phyloP scores from a whole-genome alignment of 2,329 filamentous ascomycete species.

The Phialemonium atrogriseum region DNA sequence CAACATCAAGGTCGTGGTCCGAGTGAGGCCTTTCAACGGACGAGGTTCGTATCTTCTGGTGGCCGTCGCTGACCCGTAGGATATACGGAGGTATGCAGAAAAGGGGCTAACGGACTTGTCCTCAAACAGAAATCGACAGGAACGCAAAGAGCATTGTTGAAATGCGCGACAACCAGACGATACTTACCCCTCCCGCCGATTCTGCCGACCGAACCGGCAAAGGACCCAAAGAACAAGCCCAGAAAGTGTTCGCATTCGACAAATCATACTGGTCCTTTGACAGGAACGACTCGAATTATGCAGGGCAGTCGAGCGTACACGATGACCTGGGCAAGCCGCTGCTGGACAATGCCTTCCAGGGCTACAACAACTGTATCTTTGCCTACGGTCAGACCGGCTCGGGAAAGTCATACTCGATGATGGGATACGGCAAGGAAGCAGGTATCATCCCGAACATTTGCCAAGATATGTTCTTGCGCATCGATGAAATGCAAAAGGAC shows the following conservation, averaged over 20 bases:
- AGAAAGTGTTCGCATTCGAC: slow-evolving; percentile 92
- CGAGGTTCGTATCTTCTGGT: slow-evolving; percentile 55
- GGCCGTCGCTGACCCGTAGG: not conserved
- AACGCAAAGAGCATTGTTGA: slow-evolving; percentile 93
- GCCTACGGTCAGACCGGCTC: slow-evolving; percentile 98
- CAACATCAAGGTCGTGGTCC: slow-evolving; percentile 99
- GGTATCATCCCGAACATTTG: slow-evolving; percentile 97
- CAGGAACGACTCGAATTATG: slow-evolving; percentile 71
- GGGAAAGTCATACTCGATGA: slow-evolving; percentile 99
- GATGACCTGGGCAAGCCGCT: slow-evolving; percentile 81
- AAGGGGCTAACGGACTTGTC: not conserved
- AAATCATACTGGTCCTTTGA: slow-evolving; percentile 98
- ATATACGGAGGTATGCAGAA: not conserved
- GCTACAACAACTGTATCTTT: slow-evolving; percentile 99
- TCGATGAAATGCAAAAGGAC: slow-evolving; percentile 61
- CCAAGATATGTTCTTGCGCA: slow-evolving; percentile 93
- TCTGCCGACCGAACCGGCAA: slow-evolving; percentile 49
- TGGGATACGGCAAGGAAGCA: slow-evolving; percentile 94
- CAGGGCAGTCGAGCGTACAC: slow-evolving; percentile 84
- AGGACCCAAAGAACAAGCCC: slow-evolving; percentile 58
- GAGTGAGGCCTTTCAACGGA: slow-evolving; percentile 89
- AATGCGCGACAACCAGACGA: slow-evolving; percentile 89
- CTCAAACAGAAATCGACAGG: slow-evolving; percentile 70
- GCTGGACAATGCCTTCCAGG: slow-evolving; percentile 94
- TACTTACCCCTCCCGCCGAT: slow-evolving; percentile 67